Evolutionary conservation across 2,329 filamentous ascomycete species (phyloP), one percentile per base, ranked within the genome.

Genomic region (Stagonosporopsis chrysanthemi): DNA sequence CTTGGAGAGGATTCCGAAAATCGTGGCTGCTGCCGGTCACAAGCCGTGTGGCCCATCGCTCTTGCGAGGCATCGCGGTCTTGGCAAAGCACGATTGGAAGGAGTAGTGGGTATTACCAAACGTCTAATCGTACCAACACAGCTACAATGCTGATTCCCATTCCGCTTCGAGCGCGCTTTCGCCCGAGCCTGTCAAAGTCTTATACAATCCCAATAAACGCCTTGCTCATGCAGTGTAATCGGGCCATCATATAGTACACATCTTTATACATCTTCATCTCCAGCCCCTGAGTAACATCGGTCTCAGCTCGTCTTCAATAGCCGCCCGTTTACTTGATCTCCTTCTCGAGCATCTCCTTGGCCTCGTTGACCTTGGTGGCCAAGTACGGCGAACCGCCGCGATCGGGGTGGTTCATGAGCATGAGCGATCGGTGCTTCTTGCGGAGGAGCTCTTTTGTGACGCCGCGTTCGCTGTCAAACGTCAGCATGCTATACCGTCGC

Each of bases 401-500:
- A 83, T 99, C 95, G 63, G 95, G 95, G 78, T 99, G 95, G 83
- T 99, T 99, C 65, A 97, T 83, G 54, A 99, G 87, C 94, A 99
- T 99, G 66, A 98, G 87, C 52, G 89, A 92, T 63, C 95, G 89
- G 80, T 99, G 95, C 68, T 93, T 92, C 81, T 97, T 97, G 75
- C 95, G 91, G 70, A 99, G 83, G 75, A 96, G 95, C 43, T 98
- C 94, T 79, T 96, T 96, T 57, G 89, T 95, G 61, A 97, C 76
- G 68, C 88, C 87, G 61, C 92, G 87, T 80, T 99, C 95, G 63
- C 93, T 98, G 40, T 15, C 0, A 2, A 2, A 1, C 1, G 46
- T 67, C 36, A 66, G 64, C 23, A 42, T 31, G 7, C 7, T 17
- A 2, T 1, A 15, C 17, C 33, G n/a, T 12, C 12, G 29, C 22